Conservation (phyloP, 495 filamentous ascomycete species). For the Pseudevernia furfuracea region DNA sequence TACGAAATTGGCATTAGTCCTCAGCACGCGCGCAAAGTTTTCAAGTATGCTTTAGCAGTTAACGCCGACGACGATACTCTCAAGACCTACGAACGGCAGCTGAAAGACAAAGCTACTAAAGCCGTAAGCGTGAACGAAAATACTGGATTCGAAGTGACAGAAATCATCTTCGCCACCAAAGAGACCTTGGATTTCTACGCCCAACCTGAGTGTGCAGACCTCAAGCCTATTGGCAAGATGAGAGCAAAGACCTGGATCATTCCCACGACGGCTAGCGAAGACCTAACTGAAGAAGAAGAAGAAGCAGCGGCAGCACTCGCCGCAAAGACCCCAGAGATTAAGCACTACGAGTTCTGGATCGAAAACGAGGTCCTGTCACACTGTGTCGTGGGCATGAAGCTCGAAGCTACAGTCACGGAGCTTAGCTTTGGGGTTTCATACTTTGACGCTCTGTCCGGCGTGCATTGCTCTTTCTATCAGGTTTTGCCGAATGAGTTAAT, state of each 20-base stretch:
- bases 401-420: constrained; percentile 55
- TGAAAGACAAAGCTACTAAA: constrained; percentile 24
- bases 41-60: constrained; percentile 39
- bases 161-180: constrained; percentile 37
- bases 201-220: constrained; percentile 30
- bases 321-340: constrained; percentile 19
- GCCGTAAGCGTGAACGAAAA: constrained; percentile 34
- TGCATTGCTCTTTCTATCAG: constrained; percentile 52
- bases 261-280: constrained; percentile 34
- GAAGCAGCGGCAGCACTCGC: constrained; percentile 30
- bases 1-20: constrained; percentile 31
- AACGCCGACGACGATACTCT: constrained; percentile 36
- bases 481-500: constrained; percentile 68
- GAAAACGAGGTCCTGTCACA: constrained; percentile 56
- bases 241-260: constrained; percentile 38
- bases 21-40: constrained; percentile 37
- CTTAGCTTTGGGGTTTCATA: constrained; percentile 54
- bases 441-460: constrained; percentile 48
- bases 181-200: constrained; percentile 39
- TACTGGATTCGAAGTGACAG: constrained; percentile 51
- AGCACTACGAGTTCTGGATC: constrained; percentile 55
- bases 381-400: constrained; percentile 69
- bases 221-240: constrained; percentile 40
- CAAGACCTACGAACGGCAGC: constrained; percentile 29
- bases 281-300: constrained; percentile 40